phyloP scores from a whole-genome alignment of 2,329 filamentous ascomycete species.

The Phialemoniopsis sp. region DNA sequence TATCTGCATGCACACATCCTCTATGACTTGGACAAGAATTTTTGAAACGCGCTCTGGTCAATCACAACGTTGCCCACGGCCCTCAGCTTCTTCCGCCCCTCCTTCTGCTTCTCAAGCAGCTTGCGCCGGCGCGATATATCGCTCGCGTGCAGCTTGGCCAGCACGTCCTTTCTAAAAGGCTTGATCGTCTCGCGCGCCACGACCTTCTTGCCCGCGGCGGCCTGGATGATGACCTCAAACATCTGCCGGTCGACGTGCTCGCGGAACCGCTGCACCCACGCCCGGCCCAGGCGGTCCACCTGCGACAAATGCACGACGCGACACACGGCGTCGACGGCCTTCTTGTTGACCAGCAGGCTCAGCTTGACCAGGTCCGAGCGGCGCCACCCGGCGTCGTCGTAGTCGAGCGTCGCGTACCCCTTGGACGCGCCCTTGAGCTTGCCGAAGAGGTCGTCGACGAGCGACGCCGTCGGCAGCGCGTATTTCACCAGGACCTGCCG shows the following conservation, averaged over 20 bases:
- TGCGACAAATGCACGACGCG: constrained; percentile 83
- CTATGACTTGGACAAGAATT: constrained; percentile 87
- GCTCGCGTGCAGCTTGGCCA: constrained; percentile 87
- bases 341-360: constrained; percentile 89
- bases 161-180: constrained; percentile 91
- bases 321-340: constrained; percentile 90
- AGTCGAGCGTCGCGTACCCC: constrained; percentile 93
- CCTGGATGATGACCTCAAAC: constrained; percentile 92
- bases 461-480: constrained; percentile 77
- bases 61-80: constrained; percentile 91
- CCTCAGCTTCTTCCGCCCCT: constrained; percentile 82
- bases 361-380: constrained; percentile 79
- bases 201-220: constrained; percentile 75
- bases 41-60: constrained; percentile 92
- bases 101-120: constrained; percentile 93
- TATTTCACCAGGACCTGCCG: constrained; percentile 95
- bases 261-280: constrained; percentile 95
- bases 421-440: constrained; percentile 92
- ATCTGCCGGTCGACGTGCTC: constrained; percentile 95
- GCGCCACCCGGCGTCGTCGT: constrained; percentile 90
- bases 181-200: constrained; percentile 93
- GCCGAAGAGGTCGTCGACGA: constrained; percentile 96
- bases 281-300: constrained; percentile 71
- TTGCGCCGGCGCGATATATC: constrained; percentile 82
- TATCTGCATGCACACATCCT: too few relatives aligned